phyloP scores from a whole-genome alignment of 2,329 filamentous ascomycete genomes.

The Claviceps africana region DNA sequence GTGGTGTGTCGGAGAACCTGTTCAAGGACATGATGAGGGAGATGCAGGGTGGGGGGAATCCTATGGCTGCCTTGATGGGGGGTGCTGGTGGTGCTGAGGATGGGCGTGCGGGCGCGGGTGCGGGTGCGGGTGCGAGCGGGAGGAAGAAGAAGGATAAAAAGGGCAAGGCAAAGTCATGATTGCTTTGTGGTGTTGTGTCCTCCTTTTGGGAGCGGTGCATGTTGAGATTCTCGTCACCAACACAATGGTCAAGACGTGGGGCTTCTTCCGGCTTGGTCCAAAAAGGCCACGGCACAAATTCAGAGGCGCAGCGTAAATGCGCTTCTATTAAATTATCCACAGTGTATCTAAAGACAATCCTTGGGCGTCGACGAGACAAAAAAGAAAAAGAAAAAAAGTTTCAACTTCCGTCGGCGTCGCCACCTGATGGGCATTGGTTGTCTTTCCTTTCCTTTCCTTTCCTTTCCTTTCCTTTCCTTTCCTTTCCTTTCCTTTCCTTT shows the following conservation, averaged over 20 bases:
- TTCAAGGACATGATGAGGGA: constrained; percentile 95
- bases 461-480: too few species aligned
- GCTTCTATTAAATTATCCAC: neutral
- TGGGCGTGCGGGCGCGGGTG: neutral
- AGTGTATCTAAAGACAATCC: constrained; percentile 1
- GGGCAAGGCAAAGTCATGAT: constrained; percentile 24
- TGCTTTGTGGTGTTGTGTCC: neutral
- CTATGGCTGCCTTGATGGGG: constrained; percentile 29
- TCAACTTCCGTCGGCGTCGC: neutral
- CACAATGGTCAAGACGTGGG: too few species aligned
- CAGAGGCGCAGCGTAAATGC: neutral
- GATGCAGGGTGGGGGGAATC: constrained; percentile 48
- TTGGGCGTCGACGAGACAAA: neutral
- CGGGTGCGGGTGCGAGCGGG: constrained; percentile 16
- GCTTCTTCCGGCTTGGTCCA: neutral
- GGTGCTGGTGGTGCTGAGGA: constrained; percentile 13
- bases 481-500: too few species aligned
- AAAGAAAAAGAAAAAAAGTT: too few species aligned
- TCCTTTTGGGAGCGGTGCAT: too few species aligned
- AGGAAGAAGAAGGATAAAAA: constrained; percentile 39
- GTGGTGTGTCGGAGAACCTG: constrained; percentile 86
- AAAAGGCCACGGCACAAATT: neutral
- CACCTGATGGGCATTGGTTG: too few species aligned
- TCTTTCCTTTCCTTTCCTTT: too few species aligned
- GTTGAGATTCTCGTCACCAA: too few species aligned